phyloP scores from a whole-genome alignment of 768 basidiomycete species.

The Kondoa malvinella region DNA sequence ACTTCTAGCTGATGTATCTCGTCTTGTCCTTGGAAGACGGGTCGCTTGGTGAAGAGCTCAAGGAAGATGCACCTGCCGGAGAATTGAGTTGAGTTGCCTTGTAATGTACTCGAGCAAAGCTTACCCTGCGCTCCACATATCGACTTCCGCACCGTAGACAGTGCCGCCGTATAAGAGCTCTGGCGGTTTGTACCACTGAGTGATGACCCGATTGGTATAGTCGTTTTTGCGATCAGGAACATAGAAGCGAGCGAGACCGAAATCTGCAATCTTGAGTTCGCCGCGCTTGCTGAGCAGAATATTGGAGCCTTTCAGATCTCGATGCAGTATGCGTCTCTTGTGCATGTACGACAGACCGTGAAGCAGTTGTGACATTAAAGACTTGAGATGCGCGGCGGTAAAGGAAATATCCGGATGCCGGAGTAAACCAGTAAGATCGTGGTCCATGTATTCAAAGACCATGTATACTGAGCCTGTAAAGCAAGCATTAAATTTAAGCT shows the following conservation, averaged over 20 bases:
- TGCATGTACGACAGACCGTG: slow-evolving; percentile 86
- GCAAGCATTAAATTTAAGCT: not conserved
- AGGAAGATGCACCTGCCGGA: slow-evolving; percentile 81
- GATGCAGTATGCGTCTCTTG: slow-evolving; percentile 85
- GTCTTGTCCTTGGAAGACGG: slow-evolving; percentile 93
- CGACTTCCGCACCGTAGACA: slow-evolving; percentile 88
- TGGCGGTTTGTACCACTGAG: slow-evolving; percentile 93
- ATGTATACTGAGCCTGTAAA: slow-evolving; percentile 93
- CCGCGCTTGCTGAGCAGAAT: slow-evolving; percentile 81
- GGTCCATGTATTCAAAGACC: slow-evolving; percentile 99
- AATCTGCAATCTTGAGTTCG: slow-evolving; percentile 89
- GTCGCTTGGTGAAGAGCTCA: slow-evolving; percentile 85
- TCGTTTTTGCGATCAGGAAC: slow-evolving; percentile 75
- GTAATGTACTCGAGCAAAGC: slow-evolving; percentile 23
- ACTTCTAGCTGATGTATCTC: slow-evolving; percentile 94
- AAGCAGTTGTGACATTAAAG: slow-evolving; percentile 88
- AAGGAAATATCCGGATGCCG: slow-evolving; percentile 79
- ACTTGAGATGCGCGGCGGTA: slow-evolving; percentile 76
- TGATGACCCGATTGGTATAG: slow-evolving; percentile 99
- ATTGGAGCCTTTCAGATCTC: slow-evolving; percentile 98
- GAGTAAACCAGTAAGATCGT: slow-evolving; percentile 85
- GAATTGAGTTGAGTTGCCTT: not conserved
- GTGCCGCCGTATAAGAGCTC: slow-evolving; percentile 90
- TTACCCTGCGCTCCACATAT: slow-evolving; percentile 99
- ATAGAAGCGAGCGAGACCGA: slow-evolving; percentile 91